phyloP scores from a whole-genome alignment of 1,284 basidiomycete species.

The Ganoderma sinense region DNA sequence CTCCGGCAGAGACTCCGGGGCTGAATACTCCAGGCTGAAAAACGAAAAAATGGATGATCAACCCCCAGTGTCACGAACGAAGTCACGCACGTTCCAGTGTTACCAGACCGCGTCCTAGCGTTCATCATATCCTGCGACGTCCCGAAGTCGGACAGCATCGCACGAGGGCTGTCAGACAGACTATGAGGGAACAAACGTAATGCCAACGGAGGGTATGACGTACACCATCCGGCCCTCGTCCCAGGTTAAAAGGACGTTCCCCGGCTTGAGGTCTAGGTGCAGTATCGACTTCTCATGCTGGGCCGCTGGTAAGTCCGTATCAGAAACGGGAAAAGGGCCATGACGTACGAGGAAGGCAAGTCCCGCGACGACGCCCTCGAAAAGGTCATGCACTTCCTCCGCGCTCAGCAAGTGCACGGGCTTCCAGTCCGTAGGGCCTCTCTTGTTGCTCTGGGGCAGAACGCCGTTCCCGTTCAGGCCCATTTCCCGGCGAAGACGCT shows the following conservation, averaged over 20 bases:
- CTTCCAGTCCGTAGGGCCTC: slow-evolving; percentile 52
- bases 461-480: slow-evolving; percentile 39
- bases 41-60: not conserved
- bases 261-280: slow-evolving; percentile 93
- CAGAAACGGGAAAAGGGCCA: not conserved
- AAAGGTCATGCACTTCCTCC: slow-evolving; percentile 81
- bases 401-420: slow-evolving; percentile 84
- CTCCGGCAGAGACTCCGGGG: slow-evolving; percentile 86
- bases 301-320: not conserved
- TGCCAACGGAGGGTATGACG: slow-evolving; percentile 31
- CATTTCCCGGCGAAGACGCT: slow-evolving; percentile 61
- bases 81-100: slow-evolving; percentile 86
- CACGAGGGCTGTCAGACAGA: slow-evolving; percentile 63
- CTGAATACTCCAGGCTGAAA: slow-evolving; percentile 76
- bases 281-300: slow-evolving; percentile 88
- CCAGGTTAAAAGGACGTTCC: slow-evolving; percentile 92
- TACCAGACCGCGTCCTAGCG: slow-evolving; percentile 77
- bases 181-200: not conserved
- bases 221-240: slow-evolving; percentile 88
- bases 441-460: slow-evolving; percentile 19
- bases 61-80: not conserved
- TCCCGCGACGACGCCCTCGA: slow-evolving; percentile 81
- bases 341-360: slow-evolving; percentile 79
- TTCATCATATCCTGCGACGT: slow-evolving; percentile 91
- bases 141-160: slow-evolving; percentile 94